phyloP scores from a whole-genome alignment of 495 filamentous ascomycete species.

The Physcia stellaris region DNA sequence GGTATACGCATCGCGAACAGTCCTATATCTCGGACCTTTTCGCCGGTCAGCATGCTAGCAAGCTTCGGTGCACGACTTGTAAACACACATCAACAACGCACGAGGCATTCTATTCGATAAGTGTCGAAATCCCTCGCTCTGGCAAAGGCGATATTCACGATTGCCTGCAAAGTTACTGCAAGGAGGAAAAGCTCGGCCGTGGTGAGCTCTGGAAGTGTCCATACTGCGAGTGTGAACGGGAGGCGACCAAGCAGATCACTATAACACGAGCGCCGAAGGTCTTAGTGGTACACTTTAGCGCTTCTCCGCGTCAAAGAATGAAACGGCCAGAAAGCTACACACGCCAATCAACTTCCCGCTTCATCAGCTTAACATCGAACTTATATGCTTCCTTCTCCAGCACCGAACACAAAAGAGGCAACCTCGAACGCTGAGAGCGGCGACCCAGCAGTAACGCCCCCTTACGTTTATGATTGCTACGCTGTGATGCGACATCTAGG shows the following conservation, averaged over 20 bases:
- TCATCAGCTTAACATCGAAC: slow-evolving; percentile 45
- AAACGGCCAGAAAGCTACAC: slow-evolving; percentile 49
- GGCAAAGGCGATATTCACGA: slow-evolving; percentile 40
- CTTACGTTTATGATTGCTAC: slow-evolving; percentile 60
- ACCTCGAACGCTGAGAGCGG: slow-evolving; percentile 9
- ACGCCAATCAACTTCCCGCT: slow-evolving; percentile 57
- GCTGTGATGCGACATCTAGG: slow-evolving; percentile 58
- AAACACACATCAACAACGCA: slow-evolving; percentile 56
- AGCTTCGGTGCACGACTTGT: slow-evolving; percentile 50
- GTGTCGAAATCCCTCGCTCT: slow-evolving; percentile 46
- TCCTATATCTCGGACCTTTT: slow-evolving; percentile 57
- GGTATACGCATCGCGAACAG: slow-evolving; percentile 53
- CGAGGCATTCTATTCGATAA: slow-evolving; percentile 56
- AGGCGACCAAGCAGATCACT: slow-evolving; percentile 60
- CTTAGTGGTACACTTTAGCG: slow-evolving; percentile 64
- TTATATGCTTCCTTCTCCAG: slow-evolving; percentile 12
- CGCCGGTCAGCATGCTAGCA: slow-evolving; percentile 55
- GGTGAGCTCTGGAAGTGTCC: slow-evolving; percentile 63
- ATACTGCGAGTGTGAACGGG: slow-evolving; percentile 50
- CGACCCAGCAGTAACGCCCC: slow-evolving; percentile 42
- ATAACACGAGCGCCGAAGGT: slow-evolving; percentile 59
- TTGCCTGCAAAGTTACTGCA: slow-evolving; percentile 54
- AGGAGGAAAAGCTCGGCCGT: slow-evolving; percentile 50
- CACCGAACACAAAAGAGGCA: too few relatives aligned
- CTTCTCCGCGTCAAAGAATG: slow-evolving; percentile 44